Base-by-base conservation (phyloP, 2,329 filamentous ascomycete species). In the Dactylellina drechsleri region DNA sequence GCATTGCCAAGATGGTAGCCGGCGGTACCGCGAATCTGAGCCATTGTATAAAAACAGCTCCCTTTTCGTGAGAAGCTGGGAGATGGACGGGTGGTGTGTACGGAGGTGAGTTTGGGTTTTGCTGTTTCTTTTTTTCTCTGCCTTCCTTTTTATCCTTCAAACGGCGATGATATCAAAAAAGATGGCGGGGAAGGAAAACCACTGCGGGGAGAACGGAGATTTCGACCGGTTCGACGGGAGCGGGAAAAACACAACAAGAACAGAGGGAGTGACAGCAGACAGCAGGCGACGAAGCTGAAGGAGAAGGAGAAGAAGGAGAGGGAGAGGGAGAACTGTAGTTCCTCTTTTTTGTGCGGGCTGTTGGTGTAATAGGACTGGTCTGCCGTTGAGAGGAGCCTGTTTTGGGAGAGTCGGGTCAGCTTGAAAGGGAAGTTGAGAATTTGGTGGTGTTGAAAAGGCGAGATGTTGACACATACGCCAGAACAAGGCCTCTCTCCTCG, bases 21-120 rank as follows among this genome's bases (percentile, higher is more conserved):
- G 64, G 82, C 82, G 47, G 86, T 88, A 77, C 86, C 86, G 81
- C 86, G 83, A 81, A 88, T 88, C 80, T 87, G 86, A 79, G 86
- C 85, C 86, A 87, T 88, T 79, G 53, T 43, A 26, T 36, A 36
- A 36, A 23, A 43, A 45, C 26, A 40, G 40, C 47, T 68, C 49
- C 47, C 23, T 31, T 31, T 45, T 12, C 53, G 53, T 58, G 41
- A 61, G 58, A 36, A 45, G 65, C 56, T 26, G 65, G 20, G 41
- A 58, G 58, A 61, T 61, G 41, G 40, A 15, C n/a, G 31, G 28
- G 31, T 43, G n/a, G n/a, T 12, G 15, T 49, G 36, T 28, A 41
- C 26, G 41, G 54, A 31, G 49, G 26, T 20, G 59, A 26, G 47
- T 52, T 16, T 23, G n/a, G 20, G 28, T 18, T 31, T 31, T 31